Evolutionary conservation across 805 yeast species (phyloP).

Genomic region (Yarrowia bubula): DNA sequence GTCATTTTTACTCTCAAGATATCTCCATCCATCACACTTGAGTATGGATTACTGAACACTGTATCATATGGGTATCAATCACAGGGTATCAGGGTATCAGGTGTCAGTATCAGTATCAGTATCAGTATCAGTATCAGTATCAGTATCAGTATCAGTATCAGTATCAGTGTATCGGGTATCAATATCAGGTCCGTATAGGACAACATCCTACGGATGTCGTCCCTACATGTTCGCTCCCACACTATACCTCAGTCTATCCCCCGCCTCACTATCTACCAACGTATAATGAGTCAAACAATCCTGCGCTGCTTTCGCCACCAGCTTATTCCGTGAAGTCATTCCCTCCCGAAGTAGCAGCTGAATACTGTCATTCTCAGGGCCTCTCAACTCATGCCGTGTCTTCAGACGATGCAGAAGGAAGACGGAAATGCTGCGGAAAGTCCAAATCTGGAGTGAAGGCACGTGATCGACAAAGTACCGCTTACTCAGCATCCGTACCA

Average conservation of each 20-base stretch:
- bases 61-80: no score
- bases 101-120: no score
- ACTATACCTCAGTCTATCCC: not conserved
- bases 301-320: not conserved
- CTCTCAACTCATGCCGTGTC: not conserved
- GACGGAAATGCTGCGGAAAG: slow-evolving; percentile 3
- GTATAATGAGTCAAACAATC: slow-evolving; percentile 12
- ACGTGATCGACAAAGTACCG: slow-evolving; percentile 3
- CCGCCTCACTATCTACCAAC: not conserved
- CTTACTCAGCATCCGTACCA: not conserved
- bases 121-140: no score
- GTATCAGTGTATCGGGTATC: no score
- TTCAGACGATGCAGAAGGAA: slow-evolving; percentile 5
- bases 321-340: not conserved
- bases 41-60: no score
- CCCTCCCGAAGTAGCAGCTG: slow-evolving; percentile 1
- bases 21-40: no score
- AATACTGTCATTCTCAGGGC: not conserved
- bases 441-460: not conserved
- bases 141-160: no score
- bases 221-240: slow-evolving; percentile 1
- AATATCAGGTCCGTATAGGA: no score
- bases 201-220: no score
- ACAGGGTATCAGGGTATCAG: no score
- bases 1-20: no score